Conservation (phyloP, 805 yeast species). For the Tanozyma kutaoensis region DNA sequence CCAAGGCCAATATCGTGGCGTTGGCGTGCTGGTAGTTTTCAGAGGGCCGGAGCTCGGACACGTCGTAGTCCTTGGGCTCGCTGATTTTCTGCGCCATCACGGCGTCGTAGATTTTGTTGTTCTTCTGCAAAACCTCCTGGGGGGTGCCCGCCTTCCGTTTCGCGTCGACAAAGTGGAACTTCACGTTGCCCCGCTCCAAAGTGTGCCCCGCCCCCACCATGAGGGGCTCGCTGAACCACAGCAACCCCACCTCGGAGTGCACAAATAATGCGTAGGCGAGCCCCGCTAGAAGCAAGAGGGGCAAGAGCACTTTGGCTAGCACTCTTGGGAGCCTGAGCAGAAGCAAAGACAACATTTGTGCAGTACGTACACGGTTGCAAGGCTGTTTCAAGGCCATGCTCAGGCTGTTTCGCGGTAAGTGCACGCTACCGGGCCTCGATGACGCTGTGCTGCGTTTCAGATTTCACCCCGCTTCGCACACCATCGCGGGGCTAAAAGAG, state of each 20-base stretch:
- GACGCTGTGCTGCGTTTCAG: too few relatives aligned
- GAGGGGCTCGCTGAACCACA: neutral
- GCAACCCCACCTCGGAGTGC: neutral
- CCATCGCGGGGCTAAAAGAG: too few relatives aligned
- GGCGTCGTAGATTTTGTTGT: constrained; percentile 23
- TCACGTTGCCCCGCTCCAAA: constrained; percentile 15
- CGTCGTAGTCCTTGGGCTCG: constrained; percentile 35
- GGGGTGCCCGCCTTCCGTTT: constrained; percentile 13
- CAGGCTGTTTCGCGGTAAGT: too few relatives aligned
- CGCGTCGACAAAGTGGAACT: constrained; percentile 18
- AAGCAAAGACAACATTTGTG: constrained; percentile 4
- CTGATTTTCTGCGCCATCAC: constrained; percentile 21
- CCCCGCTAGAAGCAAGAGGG: constrained; percentile 1
- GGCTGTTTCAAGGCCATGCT: too few relatives aligned
- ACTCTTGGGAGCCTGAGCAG: constrained; percentile 3
- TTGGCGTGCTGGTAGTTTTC: constrained; percentile 34
- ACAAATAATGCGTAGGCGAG: neutral
- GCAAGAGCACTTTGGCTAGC: constrained; percentile 2
- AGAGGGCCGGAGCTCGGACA: constrained; percentile 16
- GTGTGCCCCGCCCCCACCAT: constrained; percentile 1
- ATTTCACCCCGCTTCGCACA: too few relatives aligned
- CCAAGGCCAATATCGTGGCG: constrained; percentile 65
- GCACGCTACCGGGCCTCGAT: too few relatives aligned
- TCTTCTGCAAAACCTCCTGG: constrained; percentile 21
- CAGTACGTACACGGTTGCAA: too few relatives aligned